Conservation (phyloP, 129 eudicot species). For the Lactuca sativa region DNA sequence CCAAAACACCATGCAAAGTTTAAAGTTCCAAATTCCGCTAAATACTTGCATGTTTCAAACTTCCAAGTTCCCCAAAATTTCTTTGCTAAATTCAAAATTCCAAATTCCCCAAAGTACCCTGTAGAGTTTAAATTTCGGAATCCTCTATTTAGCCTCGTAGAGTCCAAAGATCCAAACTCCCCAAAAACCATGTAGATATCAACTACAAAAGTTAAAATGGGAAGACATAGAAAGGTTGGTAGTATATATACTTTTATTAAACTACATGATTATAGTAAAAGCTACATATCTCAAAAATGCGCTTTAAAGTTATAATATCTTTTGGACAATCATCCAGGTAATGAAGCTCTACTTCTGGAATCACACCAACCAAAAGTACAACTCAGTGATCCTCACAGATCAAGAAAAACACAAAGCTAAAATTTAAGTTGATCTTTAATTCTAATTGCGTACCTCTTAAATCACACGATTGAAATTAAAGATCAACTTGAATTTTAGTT, state of each 20-base stretch:
- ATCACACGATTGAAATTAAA: background rate
- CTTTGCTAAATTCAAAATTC: too few relatives aligned
- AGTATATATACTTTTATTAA: background rate
- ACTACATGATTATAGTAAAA: too few relatives aligned
- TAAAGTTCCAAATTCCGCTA: too few relatives aligned
- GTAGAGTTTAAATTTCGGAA: too few relatives aligned
- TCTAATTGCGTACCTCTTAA: background rate
- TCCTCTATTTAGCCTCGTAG: too few relatives aligned
- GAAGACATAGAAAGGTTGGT: constrained; percentile 31
- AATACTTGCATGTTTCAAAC: too few relatives aligned
- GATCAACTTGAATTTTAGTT: constrained; percentile 55
- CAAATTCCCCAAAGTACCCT: too few relatives aligned
- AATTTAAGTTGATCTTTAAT: constrained; percentile 46
- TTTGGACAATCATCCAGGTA: constrained; percentile 37
- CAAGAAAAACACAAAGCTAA: constrained; percentile 39
- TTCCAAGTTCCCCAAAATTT: too few relatives aligned
- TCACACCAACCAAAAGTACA: constrained; percentile 2
- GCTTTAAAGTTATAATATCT: background rate
- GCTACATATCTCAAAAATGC: background rate
- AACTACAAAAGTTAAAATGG: constrained; percentile 14
- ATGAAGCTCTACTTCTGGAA: constrained; percentile 1
- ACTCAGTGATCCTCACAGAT: constrained; percentile 16
- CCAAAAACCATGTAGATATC: constrained; percentile 22
- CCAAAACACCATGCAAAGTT: too few relatives aligned
- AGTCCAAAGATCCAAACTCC: constrained; percentile 3